phyloP scores from a whole-genome alignment of 352 stramenopile genomes.

The Phytophthora crassamura region DNA sequence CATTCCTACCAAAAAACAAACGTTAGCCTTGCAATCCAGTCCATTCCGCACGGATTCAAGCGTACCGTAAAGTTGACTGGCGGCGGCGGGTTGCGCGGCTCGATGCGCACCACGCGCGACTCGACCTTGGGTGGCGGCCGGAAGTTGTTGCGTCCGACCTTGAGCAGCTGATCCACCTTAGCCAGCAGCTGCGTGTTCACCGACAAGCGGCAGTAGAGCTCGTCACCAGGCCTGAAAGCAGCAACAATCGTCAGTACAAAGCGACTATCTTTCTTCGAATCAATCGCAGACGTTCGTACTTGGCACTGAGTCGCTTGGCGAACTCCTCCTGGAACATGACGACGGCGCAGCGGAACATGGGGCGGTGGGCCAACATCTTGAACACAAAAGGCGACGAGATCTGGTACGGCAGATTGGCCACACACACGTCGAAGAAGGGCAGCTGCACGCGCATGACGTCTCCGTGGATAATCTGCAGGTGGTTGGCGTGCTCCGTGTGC shows the following conservation, averaged over 20 bases:
- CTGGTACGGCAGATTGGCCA: constrained; percentile 99
- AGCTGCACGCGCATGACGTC: constrained; percentile 99
- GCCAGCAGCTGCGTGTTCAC: constrained; percentile 99
- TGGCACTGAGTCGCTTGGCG: constrained; percentile 97
- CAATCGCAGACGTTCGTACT: constrained; percentile 43
- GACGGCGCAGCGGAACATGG: constrained; percentile 99
- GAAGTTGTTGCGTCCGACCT: constrained; percentile 99
- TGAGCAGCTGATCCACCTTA: constrained; percentile 98
- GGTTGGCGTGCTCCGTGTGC: constrained; percentile 94
- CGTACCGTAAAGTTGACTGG: constrained; percentile 97
- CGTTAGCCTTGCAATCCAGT: constrained; percentile 10
- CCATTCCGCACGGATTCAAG: background rate
- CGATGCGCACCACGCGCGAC: constrained; percentile 97
- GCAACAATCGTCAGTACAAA: background rate
- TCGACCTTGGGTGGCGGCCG: constrained; percentile 97
- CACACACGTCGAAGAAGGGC: constrained; percentile 99
- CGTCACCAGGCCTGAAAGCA: constrained; percentile 89
- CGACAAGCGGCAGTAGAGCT: constrained; percentile 98
- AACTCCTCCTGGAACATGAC: constrained; percentile 99
- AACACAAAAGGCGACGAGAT: constrained; percentile 99
- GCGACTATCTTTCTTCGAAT: background rate
- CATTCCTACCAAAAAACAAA: constrained; percentile 87
- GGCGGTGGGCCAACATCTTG: constrained; percentile 97
- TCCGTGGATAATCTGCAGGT: constrained; percentile 99
- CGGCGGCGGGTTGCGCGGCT: constrained; percentile 98